Evolutionary conservation across 2,329 filamentous ascomycete species (phyloP).

Genomic region (Elsinoe perseae): DNA sequence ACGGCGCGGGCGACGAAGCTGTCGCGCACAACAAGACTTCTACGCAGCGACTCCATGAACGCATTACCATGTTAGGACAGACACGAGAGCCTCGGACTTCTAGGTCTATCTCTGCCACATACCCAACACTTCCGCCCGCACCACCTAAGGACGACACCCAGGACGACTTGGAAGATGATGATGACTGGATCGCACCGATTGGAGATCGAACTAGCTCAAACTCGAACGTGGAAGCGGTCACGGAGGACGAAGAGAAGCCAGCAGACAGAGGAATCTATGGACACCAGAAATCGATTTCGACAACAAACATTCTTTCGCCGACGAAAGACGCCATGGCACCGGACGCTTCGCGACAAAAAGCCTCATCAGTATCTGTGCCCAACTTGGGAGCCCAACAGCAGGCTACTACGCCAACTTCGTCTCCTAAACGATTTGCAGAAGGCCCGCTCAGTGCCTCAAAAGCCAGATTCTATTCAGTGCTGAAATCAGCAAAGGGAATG

Average conservation of each 20-base stretch:
- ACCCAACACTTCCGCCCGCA: slow-evolving; percentile 32
- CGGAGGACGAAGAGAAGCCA: not conserved
- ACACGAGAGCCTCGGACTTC: slow-evolving; percentile 40
- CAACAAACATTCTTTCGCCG: slow-evolving; percentile 39
- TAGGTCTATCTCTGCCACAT: slow-evolving; percentile 31
- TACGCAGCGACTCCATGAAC: slow-evolving; percentile 87
- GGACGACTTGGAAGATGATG: slow-evolving; percentile 42
- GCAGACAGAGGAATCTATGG: slow-evolving; percentile 16
- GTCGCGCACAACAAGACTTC: slow-evolving; percentile 74
- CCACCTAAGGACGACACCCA: slow-evolving; percentile 21
- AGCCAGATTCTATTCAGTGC: slow-evolving; percentile 81
- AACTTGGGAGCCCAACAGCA: slow-evolving; percentile 29
- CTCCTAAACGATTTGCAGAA: slow-evolving; percentile 54
- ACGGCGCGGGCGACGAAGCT: slow-evolving; percentile 45
- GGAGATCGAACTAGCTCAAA: slow-evolving; percentile 19
- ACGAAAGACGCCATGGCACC: slow-evolving; percentile 31
- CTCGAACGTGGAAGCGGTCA: slow-evolving; percentile 6
- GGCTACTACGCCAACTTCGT: slow-evolving; percentile 52
- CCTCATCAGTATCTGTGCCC: slow-evolving; percentile 38
- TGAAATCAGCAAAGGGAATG: slow-evolving; percentile 79
- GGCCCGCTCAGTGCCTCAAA: slow-evolving; percentile 87
- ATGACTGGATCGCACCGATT: slow-evolving; percentile 53
- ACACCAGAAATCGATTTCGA: slow-evolving; percentile 32
- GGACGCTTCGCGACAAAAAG: slow-evolving; percentile 48
- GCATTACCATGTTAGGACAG: slow-evolving; percentile 69